These are phyloP conservation scores for Salix udensis DNA, from an alignment of 345 rosid species.

Conservation along the genomic window DNA sequence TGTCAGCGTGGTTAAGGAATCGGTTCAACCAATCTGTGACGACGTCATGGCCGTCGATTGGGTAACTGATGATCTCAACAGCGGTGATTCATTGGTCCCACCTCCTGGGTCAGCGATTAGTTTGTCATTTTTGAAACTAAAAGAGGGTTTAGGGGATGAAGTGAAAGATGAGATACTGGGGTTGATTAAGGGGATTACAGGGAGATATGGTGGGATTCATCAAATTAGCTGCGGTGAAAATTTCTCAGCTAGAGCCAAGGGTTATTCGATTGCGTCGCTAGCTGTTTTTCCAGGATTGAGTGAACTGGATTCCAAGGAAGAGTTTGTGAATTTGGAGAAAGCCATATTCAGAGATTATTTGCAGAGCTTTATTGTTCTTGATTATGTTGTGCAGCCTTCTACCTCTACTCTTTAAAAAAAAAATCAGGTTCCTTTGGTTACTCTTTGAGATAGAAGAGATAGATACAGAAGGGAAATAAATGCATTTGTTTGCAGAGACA, in stretches of 20 bases:
- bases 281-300: conserved; percentile 43
- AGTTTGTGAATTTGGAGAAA: conserved; percentile 39
- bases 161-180: conserved; percentile 51
- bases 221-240: conserved; percentile 64
- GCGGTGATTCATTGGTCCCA: conserved; percentile 17
- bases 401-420: conserved; percentile 33
- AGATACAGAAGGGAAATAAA: no score
- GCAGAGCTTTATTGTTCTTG: conserved; percentile 65
- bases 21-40: conserved; percentile 61
- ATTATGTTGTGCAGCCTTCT: conserved; percentile 44
- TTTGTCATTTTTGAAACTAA: conserved; percentile 49
- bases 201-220: conserved; percentile 34
- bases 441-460: no score
- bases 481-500: no score
- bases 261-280: conserved; percentile 63
- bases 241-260: conserved; percentile 70
- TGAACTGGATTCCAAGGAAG: conserved; percentile 44
- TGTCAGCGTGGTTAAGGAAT: conserved; percentile 51
- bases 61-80: conserved; percentile 41
- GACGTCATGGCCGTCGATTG: conserved; percentile 85
- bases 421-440: no score
- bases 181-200: conserved; percentile 46
- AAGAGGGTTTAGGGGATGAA: conserved; percentile 42
- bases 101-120: conserved; percentile 46
- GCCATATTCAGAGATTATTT: conserved; percentile 51